Conservation (phyloP, 305 asterid genomes). For the Solanum hybrid region DNA sequence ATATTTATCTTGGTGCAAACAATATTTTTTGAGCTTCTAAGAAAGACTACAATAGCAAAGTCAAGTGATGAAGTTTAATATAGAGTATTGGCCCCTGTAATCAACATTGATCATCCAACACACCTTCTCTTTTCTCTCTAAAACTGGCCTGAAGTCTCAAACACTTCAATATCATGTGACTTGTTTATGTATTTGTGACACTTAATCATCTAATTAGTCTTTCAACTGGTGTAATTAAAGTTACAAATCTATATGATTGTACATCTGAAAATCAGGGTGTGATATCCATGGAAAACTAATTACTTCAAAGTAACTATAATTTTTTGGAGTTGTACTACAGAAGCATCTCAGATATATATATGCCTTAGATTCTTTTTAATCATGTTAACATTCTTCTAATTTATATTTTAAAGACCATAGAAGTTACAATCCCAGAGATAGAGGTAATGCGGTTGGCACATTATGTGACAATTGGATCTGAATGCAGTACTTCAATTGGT, state of each 20-base stretch:
- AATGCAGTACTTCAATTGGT: constrained; percentile 51
- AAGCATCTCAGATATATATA: background rate
- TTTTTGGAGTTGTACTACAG: background rate
- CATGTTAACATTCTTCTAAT: background rate
- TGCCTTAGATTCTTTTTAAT: background rate
- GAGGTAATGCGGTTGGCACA: constrained; percentile 91
- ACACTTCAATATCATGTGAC: background rate
- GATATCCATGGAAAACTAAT: background rate
- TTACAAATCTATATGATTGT: background rate
- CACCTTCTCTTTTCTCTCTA: background rate
- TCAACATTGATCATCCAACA: background rate
- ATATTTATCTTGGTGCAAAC: background rate
- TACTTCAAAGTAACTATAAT: background rate
- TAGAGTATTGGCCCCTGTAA: background rate
- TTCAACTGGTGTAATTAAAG: background rate
- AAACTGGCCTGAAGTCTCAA: background rate
- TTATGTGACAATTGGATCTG: constrained; percentile 74
- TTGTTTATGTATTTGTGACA: background rate
- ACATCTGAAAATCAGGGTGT: background rate
- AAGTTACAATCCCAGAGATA: constrained; percentile 74
- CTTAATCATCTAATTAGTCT: background rate
- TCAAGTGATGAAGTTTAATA: background rate
- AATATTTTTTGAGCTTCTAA: background rate
- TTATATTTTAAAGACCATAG: constrained; percentile 36
- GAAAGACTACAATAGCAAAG: background rate